These are phyloP conservation scores for Chlorella sp. DNA, from an alignment of 139 green algal species.

Conservation along the genomic window DNA sequence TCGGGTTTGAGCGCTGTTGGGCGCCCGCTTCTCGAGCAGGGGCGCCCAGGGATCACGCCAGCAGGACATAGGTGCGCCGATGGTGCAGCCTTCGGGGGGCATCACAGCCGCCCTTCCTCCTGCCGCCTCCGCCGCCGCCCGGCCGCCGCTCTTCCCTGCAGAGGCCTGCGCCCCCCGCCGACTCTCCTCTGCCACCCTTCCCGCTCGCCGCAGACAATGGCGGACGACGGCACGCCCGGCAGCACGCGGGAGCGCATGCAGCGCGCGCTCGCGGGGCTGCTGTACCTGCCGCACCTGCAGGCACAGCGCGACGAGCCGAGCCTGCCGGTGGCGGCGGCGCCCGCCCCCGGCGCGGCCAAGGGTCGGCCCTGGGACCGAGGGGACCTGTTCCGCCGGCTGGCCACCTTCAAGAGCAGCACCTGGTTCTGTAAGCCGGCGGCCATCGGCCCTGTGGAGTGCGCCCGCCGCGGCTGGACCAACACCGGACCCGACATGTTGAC, in stretches of 20 bases:
- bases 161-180: too few species aligned
- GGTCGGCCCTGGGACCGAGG: constrained; percentile 66
- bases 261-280: constrained; percentile 46
- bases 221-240: background rate
- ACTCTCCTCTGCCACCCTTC: too few species aligned
- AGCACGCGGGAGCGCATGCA: constrained; percentile 31
- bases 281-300: constrained; percentile 47
- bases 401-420: constrained; percentile 69
- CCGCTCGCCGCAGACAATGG: too few species aligned
- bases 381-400: constrained; percentile 69
- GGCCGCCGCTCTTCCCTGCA: too few species aligned
- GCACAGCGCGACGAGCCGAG: constrained; percentile 12
- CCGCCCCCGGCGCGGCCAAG: background rate
- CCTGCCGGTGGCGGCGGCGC: constrained; percentile 2
- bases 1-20: too few species aligned
- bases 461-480: constrained; percentile 73
- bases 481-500: constrained; percentile 56
- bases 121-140: too few species aligned
- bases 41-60: too few species aligned
- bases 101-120: too few species aligned
- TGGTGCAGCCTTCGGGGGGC: too few species aligned
- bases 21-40: too few species aligned
- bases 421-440: constrained; percentile 78
- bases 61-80: too few species aligned
- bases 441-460: constrained; percentile 66